These are phyloP conservation scores for Jackrogersella multiformis DNA, from an alignment of 495 filamentous ascomycete genomes.

Conservation along the genomic window DNA sequence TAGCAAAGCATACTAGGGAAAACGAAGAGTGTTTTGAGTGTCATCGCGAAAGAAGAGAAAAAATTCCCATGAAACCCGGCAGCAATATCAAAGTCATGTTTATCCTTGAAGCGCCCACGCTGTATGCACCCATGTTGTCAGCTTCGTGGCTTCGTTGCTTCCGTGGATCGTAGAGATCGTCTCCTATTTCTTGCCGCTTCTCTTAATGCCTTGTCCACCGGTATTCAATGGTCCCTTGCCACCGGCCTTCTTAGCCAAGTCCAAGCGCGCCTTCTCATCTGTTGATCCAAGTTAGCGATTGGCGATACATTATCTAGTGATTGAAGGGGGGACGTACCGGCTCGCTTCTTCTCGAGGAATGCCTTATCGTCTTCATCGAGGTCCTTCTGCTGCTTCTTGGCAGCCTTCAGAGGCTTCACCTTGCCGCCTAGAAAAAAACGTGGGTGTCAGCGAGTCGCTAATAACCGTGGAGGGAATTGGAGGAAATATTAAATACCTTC, in stretches of 20 bases:
- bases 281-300: conserved; percentile 25
- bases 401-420: conserved; percentile 81
- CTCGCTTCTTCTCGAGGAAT: conserved; percentile 76
- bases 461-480: background rate
- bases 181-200: conserved; percentile 84
- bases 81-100: conserved; percentile 28
- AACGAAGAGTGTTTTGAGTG: conserved; percentile 25
- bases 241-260: conserved; percentile 69
- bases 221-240: conserved; percentile 72
- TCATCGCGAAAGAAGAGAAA: conserved; percentile 14
- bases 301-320: background rate
- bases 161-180: conserved; percentile 14
- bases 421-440: conserved; percentile 71
- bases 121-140: conserved; percentile 26
- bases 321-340: conserved; percentile 60
- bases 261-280: conserved; percentile 84
- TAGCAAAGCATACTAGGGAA: conserved; percentile 22
- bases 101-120: conserved; percentile 36
- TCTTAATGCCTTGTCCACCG: conserved; percentile 86
- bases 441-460: conserved; percentile 28
- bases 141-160: conserved; percentile 37
- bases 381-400: conserved; percentile 80
- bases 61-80: conserved; percentile 21
- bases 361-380: conserved; percentile 81
- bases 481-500: conserved; percentile 58